phyloP scores from a whole-genome alignment of 2,329 filamentous ascomycete species.

The Penicillium sp. region DNA sequence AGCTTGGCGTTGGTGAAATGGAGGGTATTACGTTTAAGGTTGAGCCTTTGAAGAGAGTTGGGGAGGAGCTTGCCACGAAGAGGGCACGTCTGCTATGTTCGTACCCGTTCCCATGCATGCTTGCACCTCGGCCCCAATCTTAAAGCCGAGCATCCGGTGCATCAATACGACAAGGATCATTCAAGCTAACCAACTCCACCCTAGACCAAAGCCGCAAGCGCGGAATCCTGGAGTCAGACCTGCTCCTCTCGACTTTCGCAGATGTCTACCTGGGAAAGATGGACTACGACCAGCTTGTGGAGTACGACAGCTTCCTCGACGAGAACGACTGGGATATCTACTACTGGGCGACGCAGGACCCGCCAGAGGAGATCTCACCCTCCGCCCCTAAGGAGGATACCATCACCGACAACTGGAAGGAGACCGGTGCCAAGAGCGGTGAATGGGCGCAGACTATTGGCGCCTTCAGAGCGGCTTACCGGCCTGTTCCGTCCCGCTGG shows the following conservation, averaged over 20 bases:
- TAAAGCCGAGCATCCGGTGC: not conserved
- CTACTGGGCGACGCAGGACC: conserved; percentile 95
- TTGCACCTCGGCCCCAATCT: not conserved
- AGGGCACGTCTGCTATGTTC: conserved; percentile 74
- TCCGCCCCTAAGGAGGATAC: conserved; percentile 36
- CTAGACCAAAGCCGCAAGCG: conserved; percentile 95
- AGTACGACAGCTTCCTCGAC: conserved; percentile 92
- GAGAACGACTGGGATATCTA: conserved; percentile 99
- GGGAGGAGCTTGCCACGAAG: conserved; percentile 83
- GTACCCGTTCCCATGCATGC: conserved; percentile 23
- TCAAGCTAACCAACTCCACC: conserved; percentile 8
- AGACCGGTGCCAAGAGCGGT: conserved; percentile 57
- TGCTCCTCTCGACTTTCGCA: conserved; percentile 94
- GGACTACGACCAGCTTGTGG: conserved; percentile 67
- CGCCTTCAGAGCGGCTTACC: conserved; percentile 88
- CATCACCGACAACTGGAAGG: conserved; percentile 49
- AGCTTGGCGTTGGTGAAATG: conserved; percentile 81
- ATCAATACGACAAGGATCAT: not conserved
- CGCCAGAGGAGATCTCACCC: conserved; percentile 52
- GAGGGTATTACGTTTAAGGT: conserved; percentile 82
- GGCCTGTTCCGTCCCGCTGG: conserved; percentile 86
- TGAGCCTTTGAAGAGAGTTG: conserved; percentile 79
- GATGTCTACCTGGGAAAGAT: conserved; percentile 73
- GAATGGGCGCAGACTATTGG: conserved; percentile 98
- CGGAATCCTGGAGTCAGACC: conserved; percentile 91